Evolutionary conservation across 2,329 filamentous ascomycete species (phyloP), one percentile per base, ranked within the genome.

Genomic region (Escovopsis sp.): DNA sequence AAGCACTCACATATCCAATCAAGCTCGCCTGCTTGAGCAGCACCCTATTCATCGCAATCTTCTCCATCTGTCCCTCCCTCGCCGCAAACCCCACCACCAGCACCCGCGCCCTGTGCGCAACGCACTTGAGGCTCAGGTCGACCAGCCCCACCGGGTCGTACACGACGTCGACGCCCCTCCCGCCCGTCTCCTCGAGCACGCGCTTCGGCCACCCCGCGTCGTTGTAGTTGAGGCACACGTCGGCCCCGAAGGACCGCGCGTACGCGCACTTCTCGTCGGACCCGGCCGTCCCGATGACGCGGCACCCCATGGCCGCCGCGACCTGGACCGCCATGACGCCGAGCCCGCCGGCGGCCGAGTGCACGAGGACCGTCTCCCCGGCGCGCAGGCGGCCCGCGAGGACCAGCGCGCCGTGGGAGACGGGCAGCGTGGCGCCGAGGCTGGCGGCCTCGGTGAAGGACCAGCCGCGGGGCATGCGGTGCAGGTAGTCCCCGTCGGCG

Each of bases 71-170:
- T 0, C 70, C 70, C 13, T 55, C 63, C 39, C 66, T 59, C 1
- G 68, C 74, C 6, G 72, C 74, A 51, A 79, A 79, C 0, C 74
- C 74, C 2, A 76, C 63, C 25, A 79, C 59, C 2, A 79, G 61
- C 14, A 79, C 56, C 29, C 67, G 58, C 0, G 73, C 74, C 31
- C 65, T 62, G 51, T 74, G 69, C 20, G 62, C 70, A 29, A 74
- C 55, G 47, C 71, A 74, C 44, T 66, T 66, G 25, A 79, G 52
- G 33, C 69, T 71, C 44, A 65, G 64, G 45, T 70, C 64, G 7
- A 78, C 70, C 20, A 72, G 61, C 1, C 74, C 74, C 10, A 77
- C 72, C 7, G 67, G 65, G 56, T 79, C 74, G 49, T 71, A 72
- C 11, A 77, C 68, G 0, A 75, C 62, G 56, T 79, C 66, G 2